A percentile compares a stretch with the other conserved stretches of the same genome.
phyloP scores from a whole-genome alignment of 805 yeast species.

The Brettanomyces naardenensis region DNA sequence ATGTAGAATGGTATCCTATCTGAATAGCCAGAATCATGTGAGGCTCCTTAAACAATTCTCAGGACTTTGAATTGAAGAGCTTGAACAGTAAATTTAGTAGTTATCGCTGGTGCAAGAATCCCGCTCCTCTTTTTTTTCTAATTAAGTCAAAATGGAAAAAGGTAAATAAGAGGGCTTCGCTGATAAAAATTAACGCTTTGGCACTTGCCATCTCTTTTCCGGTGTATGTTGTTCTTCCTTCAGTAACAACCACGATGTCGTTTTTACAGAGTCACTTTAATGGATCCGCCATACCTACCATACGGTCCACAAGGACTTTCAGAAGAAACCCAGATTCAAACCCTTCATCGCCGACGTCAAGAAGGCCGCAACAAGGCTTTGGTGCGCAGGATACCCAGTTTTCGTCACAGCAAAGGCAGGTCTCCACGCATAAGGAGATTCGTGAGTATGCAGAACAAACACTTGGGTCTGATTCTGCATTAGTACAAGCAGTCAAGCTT shows the following conservation, averaged over 20 bases:
- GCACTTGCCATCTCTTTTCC: too few species aligned
- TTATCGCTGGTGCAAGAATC: too few species aligned
- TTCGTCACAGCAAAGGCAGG: conserved; percentile 14
- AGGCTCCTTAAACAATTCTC: too few species aligned
- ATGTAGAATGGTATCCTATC: too few species aligned
- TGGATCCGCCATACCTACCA: conserved; percentile 26
- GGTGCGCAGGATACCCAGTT: too few species aligned
- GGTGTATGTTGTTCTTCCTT: background rate
- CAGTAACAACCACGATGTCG: conserved; percentile 11
- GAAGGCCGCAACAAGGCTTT: conserved; percentile 6
- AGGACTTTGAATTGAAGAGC: too few species aligned
- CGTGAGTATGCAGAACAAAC: conserved; percentile 91
- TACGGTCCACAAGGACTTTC: conserved; percentile 27
- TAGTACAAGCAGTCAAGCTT: conserved; percentile 86
- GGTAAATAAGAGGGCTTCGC: too few species aligned
- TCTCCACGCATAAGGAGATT: conserved; percentile 54
- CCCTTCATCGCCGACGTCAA: conserved; percentile 18
- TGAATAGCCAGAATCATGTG: too few species aligned
- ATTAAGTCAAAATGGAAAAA: too few species aligned
- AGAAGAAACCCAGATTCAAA: conserved; percentile 22
- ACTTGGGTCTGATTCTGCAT: conserved; percentile 82
- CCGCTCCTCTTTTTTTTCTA: too few species aligned
- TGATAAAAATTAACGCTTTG: too few species aligned
- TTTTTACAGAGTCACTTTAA: conserved; percentile 25
- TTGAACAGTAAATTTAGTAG: too few species aligned